These are phyloP conservation scores for Claviceps spartinae DNA, from an alignment of 2,329 filamentous ascomycete species.

Conservation along the genomic window DNA sequence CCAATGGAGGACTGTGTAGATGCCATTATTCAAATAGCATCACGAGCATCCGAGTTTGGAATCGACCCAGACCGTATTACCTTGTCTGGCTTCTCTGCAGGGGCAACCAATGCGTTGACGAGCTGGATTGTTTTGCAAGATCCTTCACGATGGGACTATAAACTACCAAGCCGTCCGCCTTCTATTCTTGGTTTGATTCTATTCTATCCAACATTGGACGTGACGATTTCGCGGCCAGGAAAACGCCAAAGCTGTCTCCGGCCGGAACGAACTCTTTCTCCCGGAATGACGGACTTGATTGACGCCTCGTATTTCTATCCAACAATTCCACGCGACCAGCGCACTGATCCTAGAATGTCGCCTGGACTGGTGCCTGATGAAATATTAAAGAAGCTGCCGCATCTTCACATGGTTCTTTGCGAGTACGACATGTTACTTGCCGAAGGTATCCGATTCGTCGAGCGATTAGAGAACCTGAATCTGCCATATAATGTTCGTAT, in stretches of 20 bases:
- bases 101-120: slow-evolving; percentile 41
- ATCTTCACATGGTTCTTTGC: slow-evolving; percentile 46
- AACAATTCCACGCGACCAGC: slow-evolving; percentile 28
- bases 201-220: slow-evolving; percentile 52
- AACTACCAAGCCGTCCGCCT: slow-evolving; percentile 25
- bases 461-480: slow-evolving; percentile 32
- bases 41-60: slow-evolving; percentile 40
- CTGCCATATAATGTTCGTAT: slow-evolving; percentile 26
- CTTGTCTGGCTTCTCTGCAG: slow-evolving; percentile 51
- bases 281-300: slow-evolving; percentile 46
- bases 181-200: slow-evolving; percentile 38
- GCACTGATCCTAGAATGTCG: slow-evolving; percentile 41
- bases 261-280: slow-evolving; percentile 45
- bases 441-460: slow-evolving; percentile 47
- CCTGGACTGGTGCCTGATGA: slow-evolving; percentile 42
- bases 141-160: slow-evolving; percentile 26
- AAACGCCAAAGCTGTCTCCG: slow-evolving; percentile 39
- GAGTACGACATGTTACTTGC: slow-evolving; percentile 52
- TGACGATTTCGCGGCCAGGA: slow-evolving; percentile 40
- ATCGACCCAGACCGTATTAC: slow-evolving; percentile 43
- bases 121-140: slow-evolving; percentile 32
- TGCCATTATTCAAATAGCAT: slow-evolving; percentile 45
- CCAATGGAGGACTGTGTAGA: slow-evolving; percentile 54
- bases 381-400: slow-evolving; percentile 36
- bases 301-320: slow-evolving; percentile 49